A percentile compares a stretch with the other conserved stretches of the same genome.
Evolutionary conservation across 345 rosid genomes (phyloP).

Genomic region (Arabidopsis thaliana): DNA sequence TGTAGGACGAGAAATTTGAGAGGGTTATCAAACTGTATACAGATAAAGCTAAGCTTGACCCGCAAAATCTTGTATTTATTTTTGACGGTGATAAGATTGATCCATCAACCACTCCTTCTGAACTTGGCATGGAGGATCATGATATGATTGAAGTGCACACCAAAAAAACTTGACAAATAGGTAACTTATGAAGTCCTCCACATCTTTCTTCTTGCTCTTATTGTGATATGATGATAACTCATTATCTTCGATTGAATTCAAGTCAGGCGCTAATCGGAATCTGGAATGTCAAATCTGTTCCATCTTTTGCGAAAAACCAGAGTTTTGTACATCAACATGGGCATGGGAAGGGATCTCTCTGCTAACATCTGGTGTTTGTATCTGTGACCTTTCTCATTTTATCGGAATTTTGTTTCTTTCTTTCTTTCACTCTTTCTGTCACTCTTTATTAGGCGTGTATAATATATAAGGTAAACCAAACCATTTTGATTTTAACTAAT

Average conservation of each 20-base stretch:
- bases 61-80: slow-evolving; percentile 58
- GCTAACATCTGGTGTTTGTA: slow-evolving; percentile 28
- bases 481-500: slow-evolving; percentile 18
- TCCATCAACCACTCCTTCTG: slow-evolving; percentile 67
- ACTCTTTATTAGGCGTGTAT: not conserved
- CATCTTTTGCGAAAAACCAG: slow-evolving; percentile 16
- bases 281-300: slow-evolving; percentile 12
- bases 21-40: slow-evolving; percentile 75
- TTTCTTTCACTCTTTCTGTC: not conserved
- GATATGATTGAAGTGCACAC: slow-evolving; percentile 84
- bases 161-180: slow-evolving; percentile 56
- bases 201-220: not conserved
- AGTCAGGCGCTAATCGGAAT: slow-evolving; percentile 16
- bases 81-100: slow-evolving; percentile 85
- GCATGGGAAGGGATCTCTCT: slow-evolving; percentile 30
- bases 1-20: slow-evolving; percentile 91
- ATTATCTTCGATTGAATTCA: slow-evolving; percentile 12
- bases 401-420: not conserved
- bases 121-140: slow-evolving; percentile 89
- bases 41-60: slow-evolving; percentile 59
- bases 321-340: slow-evolving; percentile 33
- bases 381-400: slow-evolving; percentile 32
- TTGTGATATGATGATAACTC: slow-evolving; percentile 1
- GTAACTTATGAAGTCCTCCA: slow-evolving; percentile 22
- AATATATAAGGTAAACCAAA: slow-evolving; percentile 29